Base-by-base conservation (phyloP, 2,329 filamentous ascomycete species). In the Penicillium crustosum region DNA sequence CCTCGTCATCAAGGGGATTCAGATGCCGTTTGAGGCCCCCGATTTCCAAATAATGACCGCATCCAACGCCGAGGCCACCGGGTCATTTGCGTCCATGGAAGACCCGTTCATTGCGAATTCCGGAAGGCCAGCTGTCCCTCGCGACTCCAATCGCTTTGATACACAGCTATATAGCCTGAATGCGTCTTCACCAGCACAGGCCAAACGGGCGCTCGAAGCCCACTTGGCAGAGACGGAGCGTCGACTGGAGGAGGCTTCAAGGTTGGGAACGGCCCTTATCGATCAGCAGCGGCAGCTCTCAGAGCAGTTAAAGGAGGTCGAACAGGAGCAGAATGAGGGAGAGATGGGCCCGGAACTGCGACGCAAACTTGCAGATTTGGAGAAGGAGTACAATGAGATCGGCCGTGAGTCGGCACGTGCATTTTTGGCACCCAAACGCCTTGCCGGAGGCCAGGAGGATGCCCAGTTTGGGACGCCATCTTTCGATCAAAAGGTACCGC, bases 381-480 rank as follows among this genome's bases (percentile, higher is more conserved):
- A 99, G 75, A 90, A 86, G 74, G 94, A 99, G 70, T 97, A 95
- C 78, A 93, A 96, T 73, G 93, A 97, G 71, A 88, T 97, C 47
- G 92, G 93, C 13, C 84, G 89, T 61, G 93, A 97, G 73, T 94
- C 90, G 48, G 91, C 93, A 43, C 85, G 93, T 63, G 92, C 91
- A 2, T 93, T 97, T 72, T 78, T 97, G 59, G 89, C 87, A 35
- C 94, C 94, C 66, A 92, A 92, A 73, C 81, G 84, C 10, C 85
- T 91, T 68, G 85, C 91, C 23, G 85, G 89, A 19, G 92, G 89
- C 72, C 85, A 83, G 61, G 89, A 91, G 69, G 77, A 81, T 59
- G 69, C 65, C 6, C 73, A 73, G 44, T 60, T 75, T 54, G 77
- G 77, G 31, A 80, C 79, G 17, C 79, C 77, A 53, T 71, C 74